Evolutionary conservation across 306 rosid genomes (phyloP), one percentile per base, ranked within the genome.

Genomic region (Argentina anserina): DNA sequence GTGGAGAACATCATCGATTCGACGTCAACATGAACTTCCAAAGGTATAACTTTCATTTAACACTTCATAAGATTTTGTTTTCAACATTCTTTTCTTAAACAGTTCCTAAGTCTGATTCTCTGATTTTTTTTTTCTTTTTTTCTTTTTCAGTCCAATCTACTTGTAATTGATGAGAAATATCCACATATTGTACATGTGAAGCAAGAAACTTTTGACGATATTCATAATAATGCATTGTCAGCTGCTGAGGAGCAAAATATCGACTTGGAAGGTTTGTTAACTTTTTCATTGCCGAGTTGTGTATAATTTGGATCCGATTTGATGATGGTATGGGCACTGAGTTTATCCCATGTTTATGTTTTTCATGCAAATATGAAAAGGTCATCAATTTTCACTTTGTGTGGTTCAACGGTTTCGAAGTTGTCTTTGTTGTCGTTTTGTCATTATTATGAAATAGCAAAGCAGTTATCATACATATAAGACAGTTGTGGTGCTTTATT

Each of bases 1-100:
- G 71, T 94, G 99, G 99, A 83, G 96, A 78, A 94, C 97, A n/a
- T 94, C 99, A 69, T 94, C 99, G 10, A 94, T 94, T 75, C 87
- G 99, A 65, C 97, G 95, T 77, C 95, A 89, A 76, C 82, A 82
- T 85, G 99, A 94, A 85, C 97, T 94, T 79, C 99, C 97, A 20
- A 88, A 87, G 92, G 99, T 88, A 81, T 50, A 70, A 31, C 71
- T 79, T 62, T 17, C 62, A n/a, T 75, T 37, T 80, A 69, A 70
- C 20, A 53, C 33, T 75, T 26, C 36, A 59, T 29, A 65, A 75
- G 21, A 12, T 71, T 52, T 65, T 1, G 0, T 12, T 0, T 21
- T 49, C 23, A 17, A 20, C 26, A 50, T 20, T n/a, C 6, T 46
- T 50, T 50, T 50, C 56, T 50, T 20, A 11, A 7, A n/a, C 56